Base-by-base conservation (phyloP, 2,329 filamentous ascomycete species). In the Ceratocystis albifundus region DNA sequence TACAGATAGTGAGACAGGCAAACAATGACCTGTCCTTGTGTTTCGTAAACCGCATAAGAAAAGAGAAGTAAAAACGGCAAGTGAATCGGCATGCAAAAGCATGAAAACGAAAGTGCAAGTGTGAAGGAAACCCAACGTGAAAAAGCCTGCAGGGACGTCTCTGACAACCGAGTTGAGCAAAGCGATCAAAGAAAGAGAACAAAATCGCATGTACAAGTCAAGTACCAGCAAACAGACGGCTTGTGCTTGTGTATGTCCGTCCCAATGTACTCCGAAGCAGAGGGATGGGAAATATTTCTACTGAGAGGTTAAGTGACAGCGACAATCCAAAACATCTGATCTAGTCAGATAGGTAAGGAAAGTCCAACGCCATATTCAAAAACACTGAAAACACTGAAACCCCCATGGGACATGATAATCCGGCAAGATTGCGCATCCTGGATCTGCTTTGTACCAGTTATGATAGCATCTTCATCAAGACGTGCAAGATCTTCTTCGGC, bases 301-400 rank as follows among this genome's bases (percentile, higher is more conserved):
- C 64, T 65, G 53, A 65, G 15, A 46, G 57, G 55, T 50, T 65
- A 61, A 65, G 64, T 30, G 55, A 30, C 25, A 7, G 36, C 12
- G 44, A 50, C 44, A 50, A 61, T n/a, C 25, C 50, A 61, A 61
- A 44, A 36, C 45, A 65, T 65, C 64, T 50, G 12, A 65, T 65
- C 64, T 50, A 7, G 41, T 30, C 45, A 36, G 55, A 65, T 65
- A 2, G 28, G 32, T 44, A 36, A 48, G 30, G 41, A 41, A 55
- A 45, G 55, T 44, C 55, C 32, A 41, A 25, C 15, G 25, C 7
- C 15, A 61, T 44, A 22, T 45, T 65, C 64, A 65, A 65, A 65
- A 65, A 65, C 55, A 45, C 64, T 65, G 64, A 65, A 65, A 65
- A 65, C 61, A 63, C 50, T 50, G 61, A 48, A 59, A 36, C 36